Conservation (phyloP, 2,329 filamentous ascomycete genomes). For the Pseudocercospora cruenta region DNA sequence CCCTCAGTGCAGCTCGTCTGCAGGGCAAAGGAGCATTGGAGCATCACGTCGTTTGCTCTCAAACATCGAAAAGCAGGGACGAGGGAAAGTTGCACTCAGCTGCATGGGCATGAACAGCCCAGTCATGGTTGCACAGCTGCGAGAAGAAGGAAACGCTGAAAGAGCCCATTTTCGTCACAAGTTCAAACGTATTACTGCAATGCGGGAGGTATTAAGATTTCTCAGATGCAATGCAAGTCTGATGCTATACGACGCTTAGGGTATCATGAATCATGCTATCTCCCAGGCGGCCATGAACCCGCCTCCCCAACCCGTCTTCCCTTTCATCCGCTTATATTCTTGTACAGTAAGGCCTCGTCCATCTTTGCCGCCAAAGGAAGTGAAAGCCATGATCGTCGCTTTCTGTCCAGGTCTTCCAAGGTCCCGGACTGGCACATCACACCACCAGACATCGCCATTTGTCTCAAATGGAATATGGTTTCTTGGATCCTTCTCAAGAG, state of each 20-base stretch:
- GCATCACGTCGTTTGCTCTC: not conserved
- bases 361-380: conserved; percentile 53
- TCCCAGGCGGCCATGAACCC: conserved; percentile 59
- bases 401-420: conserved; percentile 71
- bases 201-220: not conserved
- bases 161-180: not conserved
- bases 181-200: conserved; percentile 25
- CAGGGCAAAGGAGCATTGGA: not conserved
- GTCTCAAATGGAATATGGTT: conserved; percentile 71
- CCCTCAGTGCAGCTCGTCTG: not conserved
- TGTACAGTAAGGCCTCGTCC: conserved; percentile 56
- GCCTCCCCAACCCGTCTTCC: conserved; percentile 53
- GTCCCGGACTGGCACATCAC: conserved; percentile 67
- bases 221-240: not conserved
- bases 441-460: conserved; percentile 82
- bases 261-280: conserved; percentile 43
- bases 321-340: conserved; percentile 54
- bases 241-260: not conserved
- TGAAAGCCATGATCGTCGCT: conserved; percentile 67
- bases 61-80: not conserved
- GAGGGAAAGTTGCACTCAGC: not conserved
- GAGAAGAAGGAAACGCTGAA: not conserved
- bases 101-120: not conserved
- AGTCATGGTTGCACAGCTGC: not conserved
- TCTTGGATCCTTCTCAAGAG: conserved; percentile 56